Conservation (phyloP, 1,139 yeast genomes). For the Yamadazyma aaseri region DNA sequence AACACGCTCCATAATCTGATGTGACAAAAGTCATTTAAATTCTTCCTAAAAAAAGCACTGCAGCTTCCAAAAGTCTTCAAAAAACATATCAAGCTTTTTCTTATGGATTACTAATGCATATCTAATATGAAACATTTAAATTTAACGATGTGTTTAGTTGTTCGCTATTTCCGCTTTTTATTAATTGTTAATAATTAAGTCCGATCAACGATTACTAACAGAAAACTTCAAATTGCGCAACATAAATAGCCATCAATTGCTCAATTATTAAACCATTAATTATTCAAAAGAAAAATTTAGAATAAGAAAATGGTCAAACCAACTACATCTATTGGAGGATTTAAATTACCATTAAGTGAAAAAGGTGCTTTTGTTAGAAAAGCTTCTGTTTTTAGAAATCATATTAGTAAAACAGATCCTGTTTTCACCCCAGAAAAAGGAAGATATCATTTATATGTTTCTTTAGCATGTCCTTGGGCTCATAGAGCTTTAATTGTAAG, state of each 20-base stretch:
- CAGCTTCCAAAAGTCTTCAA: no score
- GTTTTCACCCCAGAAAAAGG: slow-evolving; percentile 70
- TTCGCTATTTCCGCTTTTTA: neutral
- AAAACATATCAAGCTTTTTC: no score
- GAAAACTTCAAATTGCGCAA: neutral
- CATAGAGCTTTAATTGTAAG: slow-evolving; percentile 80
- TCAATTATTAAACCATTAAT: no score
- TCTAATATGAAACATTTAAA: no score
- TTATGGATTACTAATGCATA: no score
- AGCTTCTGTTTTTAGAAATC: slow-evolving; percentile 51
- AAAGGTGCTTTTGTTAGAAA: slow-evolving; percentile 56
- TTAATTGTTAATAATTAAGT: no score
- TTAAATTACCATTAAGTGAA: slow-evolving; percentile 20
- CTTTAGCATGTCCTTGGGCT: slow-evolving; percentile 95
- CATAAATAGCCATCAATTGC: neutral
- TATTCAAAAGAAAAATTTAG: no score
- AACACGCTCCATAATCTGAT: no score
- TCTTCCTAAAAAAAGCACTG: no score
- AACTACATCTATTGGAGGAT: slow-evolving; percentile 10
- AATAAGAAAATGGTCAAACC: slow-evolving; percentile 7
- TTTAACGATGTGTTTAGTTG: no score
- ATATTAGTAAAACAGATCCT: slow-evolving; percentile 57
- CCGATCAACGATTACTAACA: neutral
- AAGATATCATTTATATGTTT: slow-evolving; percentile 85
- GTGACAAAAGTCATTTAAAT: no score